A percentile compares a stretch with the other conserved stretches of the same genome.
These are phyloP conservation scores for Hypoxylon sp. DNA, from an alignment of 2,329 filamentous ascomycete genomes.

Conservation along the genomic window DNA sequence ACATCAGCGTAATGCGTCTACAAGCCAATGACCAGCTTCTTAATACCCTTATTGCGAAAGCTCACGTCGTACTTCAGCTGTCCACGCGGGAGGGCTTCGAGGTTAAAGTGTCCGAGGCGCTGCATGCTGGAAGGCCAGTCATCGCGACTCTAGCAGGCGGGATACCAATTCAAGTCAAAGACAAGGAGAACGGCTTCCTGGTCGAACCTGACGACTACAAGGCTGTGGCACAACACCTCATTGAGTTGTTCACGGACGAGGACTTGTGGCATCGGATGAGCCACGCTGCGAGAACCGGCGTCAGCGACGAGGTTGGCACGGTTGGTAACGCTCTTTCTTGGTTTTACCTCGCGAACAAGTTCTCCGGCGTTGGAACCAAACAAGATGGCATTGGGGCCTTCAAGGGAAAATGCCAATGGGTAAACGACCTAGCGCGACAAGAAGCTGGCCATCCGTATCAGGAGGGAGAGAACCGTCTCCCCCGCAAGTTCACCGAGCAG, in stretches of 20 bases:
- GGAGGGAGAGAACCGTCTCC: constrained; percentile 73
- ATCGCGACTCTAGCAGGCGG: constrained; percentile 84
- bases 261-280: constrained; percentile 78
- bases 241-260: constrained; percentile 75
- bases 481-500: constrained; percentile 60
- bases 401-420: constrained; percentile 74
- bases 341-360: constrained; percentile 81
- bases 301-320: constrained; percentile 86
- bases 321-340: constrained; percentile 83
- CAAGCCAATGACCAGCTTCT: constrained; percentile 85
- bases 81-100: constrained; percentile 88
- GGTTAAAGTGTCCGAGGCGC: constrained; percentile 86
- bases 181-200: constrained; percentile 80
- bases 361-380: constrained; percentile 69
- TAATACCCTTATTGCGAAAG: constrained; percentile 80
- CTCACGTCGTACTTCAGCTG: constrained; percentile 81
- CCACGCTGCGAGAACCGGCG: constrained; percentile 72
- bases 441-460: constrained; percentile 73
- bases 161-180: constrained; percentile 82
- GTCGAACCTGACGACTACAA: constrained; percentile 79
- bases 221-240: constrained; percentile 76
- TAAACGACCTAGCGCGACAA: constrained; percentile 80
- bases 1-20: constrained; percentile 82
- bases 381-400: constrained; percentile 60
- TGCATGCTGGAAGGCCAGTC: constrained; percentile 84